Conservation (phyloP, 1,139 yeast species). For the Blastobotrys malaysiensis region DNA sequence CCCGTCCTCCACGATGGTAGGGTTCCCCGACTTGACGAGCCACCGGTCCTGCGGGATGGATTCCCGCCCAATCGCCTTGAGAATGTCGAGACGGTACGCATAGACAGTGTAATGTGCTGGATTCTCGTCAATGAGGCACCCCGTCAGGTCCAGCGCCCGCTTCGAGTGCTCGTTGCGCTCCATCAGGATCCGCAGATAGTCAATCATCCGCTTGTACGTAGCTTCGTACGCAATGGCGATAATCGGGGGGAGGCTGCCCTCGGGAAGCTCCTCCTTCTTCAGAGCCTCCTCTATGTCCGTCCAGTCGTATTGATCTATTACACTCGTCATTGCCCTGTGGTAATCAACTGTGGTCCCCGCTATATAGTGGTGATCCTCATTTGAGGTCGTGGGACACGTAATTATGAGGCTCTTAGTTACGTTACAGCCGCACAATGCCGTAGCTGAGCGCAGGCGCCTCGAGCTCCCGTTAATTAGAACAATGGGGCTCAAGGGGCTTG, state of each 20-base stretch:
- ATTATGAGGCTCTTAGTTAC: too few species aligned
- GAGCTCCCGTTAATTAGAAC: too few species aligned
- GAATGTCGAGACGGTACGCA: constrained; percentile 63
- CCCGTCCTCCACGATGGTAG: constrained; percentile 27
- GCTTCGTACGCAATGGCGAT: constrained; percentile 76
- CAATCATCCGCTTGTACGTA: constrained; percentile 60
- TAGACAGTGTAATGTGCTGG: constrained; percentile 94
- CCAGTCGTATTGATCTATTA: constrained; percentile 26
- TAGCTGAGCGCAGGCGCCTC: too few species aligned
- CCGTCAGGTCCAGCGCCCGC: constrained; percentile 65
- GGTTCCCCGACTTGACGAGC: constrained; percentile 35
- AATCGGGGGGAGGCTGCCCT: constrained; percentile 33
- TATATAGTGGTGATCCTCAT: too few species aligned
- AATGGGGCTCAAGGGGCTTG: too few species aligned
- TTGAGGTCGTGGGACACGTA: too few species aligned
- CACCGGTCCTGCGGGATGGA: constrained; percentile 23
- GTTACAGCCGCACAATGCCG: too few species aligned
- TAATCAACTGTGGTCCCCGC: too few species aligned
- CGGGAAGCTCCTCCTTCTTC: constrained; percentile 34
- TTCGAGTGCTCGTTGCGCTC: constrained; percentile 55
- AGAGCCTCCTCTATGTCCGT: constrained; percentile 31
- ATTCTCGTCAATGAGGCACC: constrained; percentile 54
- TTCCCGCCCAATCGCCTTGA: constrained; percentile 37
- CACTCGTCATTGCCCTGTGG: constrained; percentile 1
- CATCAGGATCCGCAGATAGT: constrained; percentile 58